Base-by-base conservation (phyloP, 2,329 filamentous ascomycete genomes). In the Penicillium frequentans region DNA sequence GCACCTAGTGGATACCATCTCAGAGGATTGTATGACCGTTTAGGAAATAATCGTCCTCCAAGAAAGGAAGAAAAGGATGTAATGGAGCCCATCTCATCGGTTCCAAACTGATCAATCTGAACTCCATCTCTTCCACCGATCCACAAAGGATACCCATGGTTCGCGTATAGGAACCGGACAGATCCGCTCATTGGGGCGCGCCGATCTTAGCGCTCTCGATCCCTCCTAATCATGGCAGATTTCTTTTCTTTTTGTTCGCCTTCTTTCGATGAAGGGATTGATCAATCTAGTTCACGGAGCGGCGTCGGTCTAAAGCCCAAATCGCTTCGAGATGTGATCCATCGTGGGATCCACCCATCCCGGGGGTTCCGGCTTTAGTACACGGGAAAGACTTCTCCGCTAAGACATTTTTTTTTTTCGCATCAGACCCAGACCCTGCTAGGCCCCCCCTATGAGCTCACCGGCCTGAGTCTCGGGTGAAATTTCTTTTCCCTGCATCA, bases 131-230 rank as follows among this genome's bases (percentile, higher is more conserved):
- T 9, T 19, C 44, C n/a, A 26, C 29, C 24, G 2, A 21, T 48
- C 19, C 46, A 39, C 8, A 33, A 16, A 19, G 7, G 14, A 24
- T 14, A 24, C 2, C 46, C 33, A 29, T 50, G 43, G 58, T 58
- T 61, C 49, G 50, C 45, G 31, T 11, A 46, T 26, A 58, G 39
- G 58, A 49, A 55, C 43, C 53, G 52, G 57, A 45, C 49, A 62
- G 61, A 63, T 63, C 62, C 44, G 53, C 16, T 55, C 55, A 53
- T 45, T 58, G 47, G 52, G 52, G 11, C 48, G 39, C 31, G n/a
- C 48, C 55, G 59, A 60, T 63, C 49, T 59, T 63, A 62, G 61
- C 59, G 62, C 56, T 33, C 14, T 45, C 33, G 35, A 48, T 3
- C 7, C 8, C 3, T 39, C n/a, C 14, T 6, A 10, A 7, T n/a